Evolutionary conservation across 2,329 filamentous ascomycete species (phyloP).

Genomic region (Cercospora zeae-maydis): DNA sequence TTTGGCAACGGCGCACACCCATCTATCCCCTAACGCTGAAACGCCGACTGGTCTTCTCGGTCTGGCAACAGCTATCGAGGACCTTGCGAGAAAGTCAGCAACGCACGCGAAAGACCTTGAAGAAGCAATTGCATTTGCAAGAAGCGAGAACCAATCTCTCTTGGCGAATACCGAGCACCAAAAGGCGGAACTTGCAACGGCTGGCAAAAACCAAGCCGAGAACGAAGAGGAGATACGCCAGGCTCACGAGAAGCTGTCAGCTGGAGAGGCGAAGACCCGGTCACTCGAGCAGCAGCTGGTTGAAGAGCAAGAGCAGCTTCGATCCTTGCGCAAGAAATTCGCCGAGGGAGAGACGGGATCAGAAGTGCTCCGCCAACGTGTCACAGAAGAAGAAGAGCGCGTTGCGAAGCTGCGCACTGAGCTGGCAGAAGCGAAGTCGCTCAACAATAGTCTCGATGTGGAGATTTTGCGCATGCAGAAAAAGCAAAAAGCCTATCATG

Average conservation of each 20-base stretch:
- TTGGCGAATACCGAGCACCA: slow-evolving; percentile 41
- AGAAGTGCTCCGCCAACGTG: slow-evolving; percentile 68
- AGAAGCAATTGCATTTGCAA: slow-evolving; percentile 47
- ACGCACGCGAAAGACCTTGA: slow-evolving; percentile 45
- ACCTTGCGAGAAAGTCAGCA: slow-evolving; percentile 42
- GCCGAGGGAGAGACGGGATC: slow-evolving; percentile 81
- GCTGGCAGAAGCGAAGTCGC: slow-evolving; percentile 71
- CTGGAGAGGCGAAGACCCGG: slow-evolving; percentile 46
- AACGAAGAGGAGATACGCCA: slow-evolving; percentile 39
- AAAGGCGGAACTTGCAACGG: slow-evolving; percentile 34
- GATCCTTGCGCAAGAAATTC: slow-evolving; percentile 65
- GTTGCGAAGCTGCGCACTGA: slow-evolving; percentile 65
- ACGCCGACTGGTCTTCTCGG: slow-evolving; percentile 39
- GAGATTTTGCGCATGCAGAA: slow-evolving; percentile 67
- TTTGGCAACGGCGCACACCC: slow-evolving; percentile 38
- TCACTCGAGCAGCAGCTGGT: slow-evolving; percentile 53
- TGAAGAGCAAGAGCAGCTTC: slow-evolving; percentile 67
- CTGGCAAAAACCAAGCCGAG: slow-evolving; percentile 34
- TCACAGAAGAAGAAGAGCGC: slow-evolving; percentile 72
- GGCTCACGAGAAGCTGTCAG: slow-evolving; percentile 44
- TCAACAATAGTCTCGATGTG: slow-evolving; percentile 70
- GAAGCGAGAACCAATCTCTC: slow-evolving; percentile 45
- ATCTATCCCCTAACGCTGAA: slow-evolving; percentile 37
- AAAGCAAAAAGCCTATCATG: slow-evolving; percentile 56
- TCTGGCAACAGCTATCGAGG: slow-evolving; percentile 44